Evolutionary conservation across 768 basidiomycete genomes (phyloP), one percentile per base, ranked within the genome.

Genomic region (Suillus clintonianus): DNA sequence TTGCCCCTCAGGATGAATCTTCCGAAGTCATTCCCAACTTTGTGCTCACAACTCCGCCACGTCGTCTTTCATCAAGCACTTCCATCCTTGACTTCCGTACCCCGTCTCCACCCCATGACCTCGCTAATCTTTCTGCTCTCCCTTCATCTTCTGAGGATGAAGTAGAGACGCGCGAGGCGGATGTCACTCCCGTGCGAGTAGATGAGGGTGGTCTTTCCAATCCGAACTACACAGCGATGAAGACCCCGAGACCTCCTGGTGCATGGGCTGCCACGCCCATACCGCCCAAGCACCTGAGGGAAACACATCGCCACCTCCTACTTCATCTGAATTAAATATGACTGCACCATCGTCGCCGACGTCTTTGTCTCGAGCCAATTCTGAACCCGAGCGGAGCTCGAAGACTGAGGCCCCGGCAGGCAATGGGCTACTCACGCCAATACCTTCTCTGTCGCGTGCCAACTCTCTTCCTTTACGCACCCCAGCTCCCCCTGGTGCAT

Each of bases 401-500:
- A 72, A 71, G 50, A 43, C 60, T 14, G 63, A 64, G 48, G 41
- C 42, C 11, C 65, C 59, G 8, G 65, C 69, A 36, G 53, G 22
- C 51, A 67, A 74, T 59, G 73, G 70, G 55, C 68, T 66, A 32
- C 68, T 77, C 61, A 87, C 87, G 0, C 87, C 87, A 1, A 74
- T 70, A 34, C 64, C 63, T 19, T 82, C 86, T n/a, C 69, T 86
- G 42, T 84, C 85, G 11, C 81, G 83, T 67, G 81, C 80, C 34
- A 77, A 73, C 11, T 75, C 82, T 7, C 72, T 85, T 13, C 80
- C 85, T 27, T 63, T 77, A 19, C 83, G 83, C 62, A 91, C 89
- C 0, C 89, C 90, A 47, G 85, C 81, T n/a, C 84, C 83, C 3
- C 89, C 90, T 22, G 90, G 90, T 43, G 89, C 82, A 45, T 91